Base-by-base conservation (phyloP, 192 early-diverging fungal species). In the Diversispora epigaea region DNA sequence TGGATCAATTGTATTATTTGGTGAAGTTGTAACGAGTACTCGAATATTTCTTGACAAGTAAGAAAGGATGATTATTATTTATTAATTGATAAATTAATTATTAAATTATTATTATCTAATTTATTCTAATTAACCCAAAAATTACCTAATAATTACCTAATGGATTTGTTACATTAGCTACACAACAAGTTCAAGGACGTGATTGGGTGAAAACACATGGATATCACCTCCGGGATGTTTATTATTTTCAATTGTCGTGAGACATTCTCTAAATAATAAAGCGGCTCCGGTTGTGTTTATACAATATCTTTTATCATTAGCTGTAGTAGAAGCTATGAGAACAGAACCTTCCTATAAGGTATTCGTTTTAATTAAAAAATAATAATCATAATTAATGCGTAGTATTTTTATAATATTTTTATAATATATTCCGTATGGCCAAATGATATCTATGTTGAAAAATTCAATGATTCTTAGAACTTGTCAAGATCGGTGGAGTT, bases 171-270 rank as follows among this genome's bases (percentile, higher is more conserved):
- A 92, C 86, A 64, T 84, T 94, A 45, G 93, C 92, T 0, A 87
- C 93, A 4, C 82, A 91, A 61, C 97, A 99, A 82, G 78, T 91
- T 7, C 83, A 90, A n/a, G 96, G 95, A 22, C 89, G 94, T 55
- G 96, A 92, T 22, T 91, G 97, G 97, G 97, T 5, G 83, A 88
- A 21, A 99, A 99, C 77, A 87, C 92, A 4, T 99, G 97, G 97
- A 91, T 99, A 10, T 97, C 96, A 43, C 95, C 94, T 40, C 80
- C 84, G 11, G 97, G 96, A 17, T 94, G 94, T 68, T 79, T 98
- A 45, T 91, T 92, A 80, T 99, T 98, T 77, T 92, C 93, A 8
- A 77, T 95, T 68, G 77, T 93, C 14, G 44, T 99, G 17, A 77
- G 88, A n/a, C 95, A 97, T 76, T 84, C 88, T 3, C 55, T 81